Evolutionary conservation across 2,329 filamentous ascomycete genomes (phyloP).

Genomic region (Drechmeria coniospora): DNA sequence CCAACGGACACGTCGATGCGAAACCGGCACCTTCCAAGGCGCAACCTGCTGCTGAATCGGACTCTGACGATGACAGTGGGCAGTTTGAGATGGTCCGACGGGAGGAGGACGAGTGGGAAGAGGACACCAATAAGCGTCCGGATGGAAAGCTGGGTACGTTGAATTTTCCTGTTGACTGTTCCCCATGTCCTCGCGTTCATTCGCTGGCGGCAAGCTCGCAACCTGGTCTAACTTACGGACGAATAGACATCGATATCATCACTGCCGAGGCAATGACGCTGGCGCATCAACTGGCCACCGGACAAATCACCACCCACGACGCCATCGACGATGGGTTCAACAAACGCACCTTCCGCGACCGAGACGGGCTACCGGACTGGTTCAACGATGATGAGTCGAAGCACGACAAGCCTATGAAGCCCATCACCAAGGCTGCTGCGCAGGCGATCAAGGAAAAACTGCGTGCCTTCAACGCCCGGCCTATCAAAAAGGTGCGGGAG

Average conservation of each 20-base stretch:
- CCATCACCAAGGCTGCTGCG: constrained; percentile 83
- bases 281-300: constrained; percentile 79
- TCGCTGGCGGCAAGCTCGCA: no score
- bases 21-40: background rate
- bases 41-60: constrained; percentile 7
- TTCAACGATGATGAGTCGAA: constrained; percentile 83
- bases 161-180: no score
- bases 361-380: constrained; percentile 90
- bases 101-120: constrained; percentile 49
- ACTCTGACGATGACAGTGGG: constrained; percentile 19
- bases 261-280: constrained; percentile 99
- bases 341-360: constrained; percentile 78
- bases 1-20: no score
- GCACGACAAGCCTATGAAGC: constrained; percentile 73
- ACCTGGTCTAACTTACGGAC: background rate
- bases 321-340: constrained; percentile 87
- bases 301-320: constrained; percentile 64
- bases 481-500: constrained; percentile 98
- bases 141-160: constrained; percentile 23
- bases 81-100: constrained; percentile 49
- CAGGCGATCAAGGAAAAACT: constrained; percentile 88
- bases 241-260: constrained; percentile 81
- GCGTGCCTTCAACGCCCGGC: constrained; percentile 81
- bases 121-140: constrained; percentile 43
- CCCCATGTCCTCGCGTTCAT: no score